Base-by-base conservation (phyloP, 441 rosid species). In the Populus hybrid region DNA sequence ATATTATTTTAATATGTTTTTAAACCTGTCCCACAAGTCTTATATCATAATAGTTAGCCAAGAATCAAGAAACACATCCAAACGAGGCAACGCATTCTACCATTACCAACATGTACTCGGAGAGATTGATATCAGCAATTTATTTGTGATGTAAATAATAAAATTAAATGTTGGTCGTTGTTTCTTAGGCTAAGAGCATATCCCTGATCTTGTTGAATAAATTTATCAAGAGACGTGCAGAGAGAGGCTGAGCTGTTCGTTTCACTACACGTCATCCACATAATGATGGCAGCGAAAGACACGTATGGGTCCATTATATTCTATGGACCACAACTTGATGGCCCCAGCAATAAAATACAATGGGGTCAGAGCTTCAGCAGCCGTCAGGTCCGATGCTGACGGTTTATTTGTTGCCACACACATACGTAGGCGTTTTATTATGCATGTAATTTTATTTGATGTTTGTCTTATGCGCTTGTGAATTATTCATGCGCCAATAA, bases 91-190 rank as follows among this genome's bases (percentile, higher is more conserved):
- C 64, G 20, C 57, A 10, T 21, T 21, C 21, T 66, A 21, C 8
- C 35, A 24, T 20, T 21, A 16, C 14, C 32, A 65, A 9, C 82
- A 75, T 30, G 84, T 76, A 73, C 18, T 38, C 1, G 7, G 0
- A 68, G 36, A 69, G 21, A 14, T 36, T 30, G 75, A 63, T 14
- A 65, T 63, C 66, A 36, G 57, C 75, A 46, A 34, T 34, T 34
- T 34, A 63, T 63, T 18, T 7, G 42, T 16, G 6, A 59, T 2
- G 42, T n/a, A 70, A 36, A 36, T 24, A 38, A 16, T 32, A 32
- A 32, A 32, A 32, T 32, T n/a, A 71, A 38, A 32, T 20, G 40
- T 8, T 34, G 75, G 53, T 75, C 61, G 78, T 70, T 76, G 76
- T 28, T 65, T 12, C 61, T 53, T 9, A 76, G 34, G 73, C 46